phyloP scores from a whole-genome alignment of 441 rosid species.

The Mallotus japonicus region DNA sequence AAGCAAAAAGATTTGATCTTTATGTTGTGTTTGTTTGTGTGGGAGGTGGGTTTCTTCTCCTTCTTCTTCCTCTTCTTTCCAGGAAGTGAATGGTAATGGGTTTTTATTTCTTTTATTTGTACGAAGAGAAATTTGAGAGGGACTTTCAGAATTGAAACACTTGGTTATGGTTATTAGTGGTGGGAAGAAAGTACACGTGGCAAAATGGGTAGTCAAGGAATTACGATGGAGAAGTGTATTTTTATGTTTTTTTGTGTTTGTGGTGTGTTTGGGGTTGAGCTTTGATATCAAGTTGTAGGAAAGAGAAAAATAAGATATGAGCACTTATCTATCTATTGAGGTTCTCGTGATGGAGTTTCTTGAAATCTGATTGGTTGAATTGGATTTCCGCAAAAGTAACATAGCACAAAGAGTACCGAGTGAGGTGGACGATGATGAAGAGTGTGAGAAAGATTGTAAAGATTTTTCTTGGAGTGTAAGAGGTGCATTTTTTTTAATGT shows the following conservation, averaged over 20 bases:
- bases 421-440: constrained; percentile 21
- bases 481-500: background rate
- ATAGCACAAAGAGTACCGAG: background rate
- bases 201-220: constrained; percentile 31
- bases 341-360: constrained; percentile 40
- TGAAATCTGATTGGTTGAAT: constrained; percentile 56
- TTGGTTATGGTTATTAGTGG: constrained; percentile 53
- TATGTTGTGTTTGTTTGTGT: background rate
- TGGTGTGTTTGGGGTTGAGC: constrained; percentile 35
- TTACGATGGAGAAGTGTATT: constrained; percentile 14
- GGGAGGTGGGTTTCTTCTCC: background rate
- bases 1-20: constrained; percentile 1
- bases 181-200: constrained; percentile 67
- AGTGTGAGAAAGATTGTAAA: background rate
- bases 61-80: constrained; percentile 9
- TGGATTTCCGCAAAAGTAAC: constrained; percentile 44
- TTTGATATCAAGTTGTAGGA: constrained; percentile 31
- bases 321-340: constrained; percentile 36
- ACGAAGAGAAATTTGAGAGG: constrained; percentile 21
- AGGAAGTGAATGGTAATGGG: constrained; percentile 20
- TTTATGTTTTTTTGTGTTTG: too few species aligned
- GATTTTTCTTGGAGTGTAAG: constrained; percentile 18
- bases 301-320: constrained; percentile 8
- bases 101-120: constrained; percentile 17
- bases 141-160: constrained; percentile 23